A percentile compares a stretch with the other conserved stretches of the same genome.
Evolutionary conservation across 345 rosid genomes (phyloP).

Genomic region (Anacardium occidentale): DNA sequence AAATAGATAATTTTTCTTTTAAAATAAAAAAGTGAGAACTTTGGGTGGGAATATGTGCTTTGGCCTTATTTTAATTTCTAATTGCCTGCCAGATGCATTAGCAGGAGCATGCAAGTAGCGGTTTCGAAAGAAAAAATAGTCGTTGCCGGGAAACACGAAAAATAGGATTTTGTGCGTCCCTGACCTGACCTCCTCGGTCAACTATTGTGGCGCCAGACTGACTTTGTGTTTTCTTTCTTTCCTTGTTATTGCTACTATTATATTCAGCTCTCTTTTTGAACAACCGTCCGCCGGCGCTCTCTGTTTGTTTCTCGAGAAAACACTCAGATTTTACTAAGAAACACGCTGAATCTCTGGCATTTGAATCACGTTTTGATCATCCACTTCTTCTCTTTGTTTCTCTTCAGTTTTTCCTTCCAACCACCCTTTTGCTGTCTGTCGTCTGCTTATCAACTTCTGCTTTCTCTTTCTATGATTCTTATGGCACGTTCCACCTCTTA

Average conservation of each 20-base stretch:
- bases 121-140: no score
- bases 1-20: no score
- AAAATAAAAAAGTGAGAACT: no score
- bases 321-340: background rate
- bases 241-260: no score
- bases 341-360: background rate
- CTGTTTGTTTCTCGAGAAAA: conserved; percentile 5
- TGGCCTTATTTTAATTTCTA: no score
- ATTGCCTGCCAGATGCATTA: no score
- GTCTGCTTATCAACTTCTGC: background rate
- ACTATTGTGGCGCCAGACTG: background rate
- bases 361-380: background rate
- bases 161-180: background rate
- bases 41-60: no score
- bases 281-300: background rate
- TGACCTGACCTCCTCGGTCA: background rate
- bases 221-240: no score
- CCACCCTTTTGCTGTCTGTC: background rate
- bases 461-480: background rate
- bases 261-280: background rate
- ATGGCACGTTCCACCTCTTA: background rate
- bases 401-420: background rate
- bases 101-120: background rate
- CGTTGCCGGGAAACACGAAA: background rate
- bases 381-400: no score